These are phyloP conservation scores for Penicillium odoratum DNA, from an alignment of 495 filamentous ascomycete genomes.

Conservation along the genomic window DNA sequence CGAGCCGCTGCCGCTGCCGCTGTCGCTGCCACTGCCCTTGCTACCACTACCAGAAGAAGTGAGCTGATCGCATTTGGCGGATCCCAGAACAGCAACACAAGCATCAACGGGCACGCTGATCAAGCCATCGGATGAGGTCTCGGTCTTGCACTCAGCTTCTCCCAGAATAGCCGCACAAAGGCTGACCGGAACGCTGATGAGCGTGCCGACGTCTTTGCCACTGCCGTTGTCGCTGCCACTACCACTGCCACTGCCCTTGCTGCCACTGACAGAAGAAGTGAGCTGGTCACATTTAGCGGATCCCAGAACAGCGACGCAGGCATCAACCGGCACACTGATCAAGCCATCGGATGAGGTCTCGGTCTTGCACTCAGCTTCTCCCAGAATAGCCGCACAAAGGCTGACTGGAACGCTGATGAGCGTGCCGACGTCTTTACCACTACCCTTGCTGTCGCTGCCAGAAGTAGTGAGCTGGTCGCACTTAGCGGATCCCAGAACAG, in stretches of 20 bases:
- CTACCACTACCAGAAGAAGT: conserved; percentile 14
- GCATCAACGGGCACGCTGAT: conserved; percentile 31
- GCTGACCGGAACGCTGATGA: conserved; percentile 32
- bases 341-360: conserved; percentile 16
- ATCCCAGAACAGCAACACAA: conserved; percentile 28
- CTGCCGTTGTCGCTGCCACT: too few species aligned
- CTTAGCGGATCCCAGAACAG: conserved; percentile 30
- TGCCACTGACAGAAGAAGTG: conserved; percentile 4
- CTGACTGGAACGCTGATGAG: conserved; percentile 31
- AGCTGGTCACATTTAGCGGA: conserved; percentile 33
- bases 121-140: conserved; percentile 17
- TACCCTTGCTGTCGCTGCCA: too few species aligned
- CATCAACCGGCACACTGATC: conserved; percentile 32
- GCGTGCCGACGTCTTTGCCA: conserved; percentile 15
- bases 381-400: conserved; percentile 29
- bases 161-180: conserved; percentile 31
- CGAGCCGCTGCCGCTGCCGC: conserved; percentile 15
- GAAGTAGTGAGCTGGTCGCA: conserved; percentile 29
- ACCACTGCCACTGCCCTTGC: too few species aligned
- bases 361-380: conserved; percentile 29
- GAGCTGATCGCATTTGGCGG: conserved; percentile 33
- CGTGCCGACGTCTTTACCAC: conserved; percentile 14
- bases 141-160: conserved; percentile 27
- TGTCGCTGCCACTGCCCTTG: conserved; percentile 7
- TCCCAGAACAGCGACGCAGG: conserved; percentile 28